Percentiles rank a stretch among this genome's conserved stretches.
These are phyloP conservation scores for Boletellus emodensis DNA, from an alignment of 768 basidiomycete genomes.

Conservation along the genomic window DNA sequence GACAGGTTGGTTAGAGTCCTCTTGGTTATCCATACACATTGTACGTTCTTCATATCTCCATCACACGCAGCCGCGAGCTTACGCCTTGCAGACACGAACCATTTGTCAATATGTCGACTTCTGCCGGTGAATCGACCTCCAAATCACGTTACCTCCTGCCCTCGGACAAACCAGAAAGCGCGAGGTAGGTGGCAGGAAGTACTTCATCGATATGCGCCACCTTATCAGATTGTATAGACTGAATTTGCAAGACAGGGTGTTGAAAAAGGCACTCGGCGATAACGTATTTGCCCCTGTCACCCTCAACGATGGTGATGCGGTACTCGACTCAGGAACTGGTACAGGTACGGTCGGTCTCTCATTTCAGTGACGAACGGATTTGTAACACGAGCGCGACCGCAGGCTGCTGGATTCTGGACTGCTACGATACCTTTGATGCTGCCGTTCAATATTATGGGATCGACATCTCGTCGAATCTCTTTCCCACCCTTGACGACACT, in stretches of 20 bases:
- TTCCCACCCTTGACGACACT: not conserved
- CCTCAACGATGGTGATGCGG: not conserved
- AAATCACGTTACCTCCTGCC: not conserved
- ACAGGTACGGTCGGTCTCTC: not conserved
- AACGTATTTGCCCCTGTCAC: not conserved
- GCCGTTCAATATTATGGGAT: conserved; percentile 8
- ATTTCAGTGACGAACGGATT: not conserved
- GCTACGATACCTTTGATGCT: not conserved
- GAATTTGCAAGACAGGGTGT: not conserved
- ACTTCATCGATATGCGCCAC: no score
- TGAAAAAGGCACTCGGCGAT: not conserved
- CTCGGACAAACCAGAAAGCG: not conserved
- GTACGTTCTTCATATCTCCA: not conserved
- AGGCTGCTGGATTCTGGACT: not conserved
- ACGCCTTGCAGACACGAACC: not conserved
- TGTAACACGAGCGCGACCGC: not conserved
- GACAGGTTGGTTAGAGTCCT: no score
- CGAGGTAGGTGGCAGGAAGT: not conserved
- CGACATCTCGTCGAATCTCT: conserved; percentile 12
- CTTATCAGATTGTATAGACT: not conserved
- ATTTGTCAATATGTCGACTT: not conserved
- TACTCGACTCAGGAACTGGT: conserved; percentile 1
- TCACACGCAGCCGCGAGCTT: not conserved
- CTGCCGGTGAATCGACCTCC: not conserved
- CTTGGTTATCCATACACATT: not conserved